Base-by-base conservation (phyloP, 345 rosid species). In the Camelina laxa region DNA sequence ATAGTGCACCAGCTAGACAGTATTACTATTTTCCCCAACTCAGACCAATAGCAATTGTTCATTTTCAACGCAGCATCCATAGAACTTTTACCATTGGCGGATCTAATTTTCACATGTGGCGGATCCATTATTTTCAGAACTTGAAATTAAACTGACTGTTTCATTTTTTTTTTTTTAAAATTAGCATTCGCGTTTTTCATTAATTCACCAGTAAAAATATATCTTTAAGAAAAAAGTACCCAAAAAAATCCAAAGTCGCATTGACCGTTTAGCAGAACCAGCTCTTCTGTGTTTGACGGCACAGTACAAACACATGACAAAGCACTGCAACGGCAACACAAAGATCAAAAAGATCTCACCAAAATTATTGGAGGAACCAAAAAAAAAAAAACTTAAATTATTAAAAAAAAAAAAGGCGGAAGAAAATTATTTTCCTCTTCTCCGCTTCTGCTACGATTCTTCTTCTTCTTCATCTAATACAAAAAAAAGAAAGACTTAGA, bases 401-500 rank as follows among this genome's bases (percentile, higher is more conserved):
- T 10, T 10, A 12, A 38, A 6, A 16, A 38, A 7, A 9, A 59
- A 35, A 35, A 45, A 36, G 6, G 48, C 48, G 48, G 30, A 75
- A 48, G 51, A 51, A 59, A 36, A 11, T 22, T 21, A 5, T 51
- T 33, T 70, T 42, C 47, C 62, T 65, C 51, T 41, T 75, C 65
- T n/a, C 62, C 6, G 47, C 19, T 60, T 44, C 57, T 48, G 31
- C 53, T 38, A 7, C 73, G 60, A 75, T 64, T 76, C 57, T 19
- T 67, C 66, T 38, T 35, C 72, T 24, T 68, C 51, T 49, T 75
- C 76, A 69, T 73, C 89, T 77, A 3, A 6, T 39, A 4, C n/a
- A 41, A 41, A 70, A 75, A 6, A 16, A 75, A 22, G 4, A 24
- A 24, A 24, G 4, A 74, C 13, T 77, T 72, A 76, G 87, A 85